Percentiles rank a stretch among this genome's conserved stretches.
Conservation (phyloP, 2,329 filamentous ascomycete genomes). For the Aspergillus sp. region DNA sequence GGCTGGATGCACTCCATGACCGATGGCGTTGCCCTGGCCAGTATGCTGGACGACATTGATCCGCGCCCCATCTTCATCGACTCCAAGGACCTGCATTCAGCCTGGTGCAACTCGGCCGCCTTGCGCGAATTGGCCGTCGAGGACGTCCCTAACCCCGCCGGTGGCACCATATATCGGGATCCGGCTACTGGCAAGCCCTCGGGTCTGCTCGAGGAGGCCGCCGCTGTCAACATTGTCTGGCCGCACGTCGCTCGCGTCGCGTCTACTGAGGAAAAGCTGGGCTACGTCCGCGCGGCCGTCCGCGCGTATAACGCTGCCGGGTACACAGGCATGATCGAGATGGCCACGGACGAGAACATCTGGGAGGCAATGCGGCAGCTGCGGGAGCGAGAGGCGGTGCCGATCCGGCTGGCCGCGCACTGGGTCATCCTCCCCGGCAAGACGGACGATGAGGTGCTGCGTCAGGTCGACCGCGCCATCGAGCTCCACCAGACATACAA, state of each 20-base stretch:
- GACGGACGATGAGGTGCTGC: conserved; percentile 34
- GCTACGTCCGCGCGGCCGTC: conserved; percentile 41
- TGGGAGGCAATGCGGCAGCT: conserved; percentile 44
- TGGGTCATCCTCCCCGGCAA: conserved; percentile 47
- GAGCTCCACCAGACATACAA: conserved; percentile 41
- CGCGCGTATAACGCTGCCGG: conserved; percentile 43
- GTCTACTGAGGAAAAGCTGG: conserved; percentile 41
- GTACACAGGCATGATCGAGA: conserved; percentile 49
- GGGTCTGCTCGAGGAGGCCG: conserved; percentile 46
- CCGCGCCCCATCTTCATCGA: conserved; percentile 49
- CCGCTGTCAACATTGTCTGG: conserved; percentile 47
- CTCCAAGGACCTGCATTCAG: conserved; percentile 48
- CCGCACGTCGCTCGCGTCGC: conserved; percentile 44
- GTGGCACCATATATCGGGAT: conserved; percentile 47
- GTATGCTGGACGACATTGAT: conserved; percentile 47
- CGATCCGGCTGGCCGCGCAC: conserved; percentile 45
- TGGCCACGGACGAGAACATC: conserved; percentile 51
- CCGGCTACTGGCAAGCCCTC: conserved; percentile 35
- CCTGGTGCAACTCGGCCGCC: conserved; percentile 50
- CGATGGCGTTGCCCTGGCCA: conserved; percentile 40
- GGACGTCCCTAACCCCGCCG: conserved; percentile 40
- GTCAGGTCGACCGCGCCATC: conserved; percentile 48
- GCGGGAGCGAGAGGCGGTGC: conserved; percentile 27
- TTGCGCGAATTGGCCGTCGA: conserved; percentile 44
- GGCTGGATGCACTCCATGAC: conserved; percentile 51